Conservation (phyloP, 2,329 filamentous ascomycete genomes). For the Monilinia polystroma region DNA sequence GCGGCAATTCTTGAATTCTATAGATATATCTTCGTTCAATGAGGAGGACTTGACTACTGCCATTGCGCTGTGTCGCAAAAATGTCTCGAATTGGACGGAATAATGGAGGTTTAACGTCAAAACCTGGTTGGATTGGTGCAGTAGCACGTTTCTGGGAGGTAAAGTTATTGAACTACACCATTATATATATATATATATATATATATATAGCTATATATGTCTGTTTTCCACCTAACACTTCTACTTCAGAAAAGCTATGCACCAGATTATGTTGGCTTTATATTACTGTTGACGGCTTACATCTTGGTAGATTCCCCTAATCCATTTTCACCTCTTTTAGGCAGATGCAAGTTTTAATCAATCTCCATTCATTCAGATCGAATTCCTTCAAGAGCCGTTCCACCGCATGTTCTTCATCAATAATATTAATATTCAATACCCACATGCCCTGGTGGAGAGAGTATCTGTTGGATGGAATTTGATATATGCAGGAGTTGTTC, state of each 20-base stretch:
- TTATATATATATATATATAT: not conserved
- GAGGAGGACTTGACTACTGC: constrained; percentile 22
- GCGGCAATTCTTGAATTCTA: not conserved
- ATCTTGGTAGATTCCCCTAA: constrained; percentile 50
- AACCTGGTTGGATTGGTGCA: constrained; percentile 37
- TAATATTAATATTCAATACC: constrained; percentile 80
- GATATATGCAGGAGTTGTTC: constrained; percentile 72
- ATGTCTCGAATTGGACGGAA: constrained; percentile 21
- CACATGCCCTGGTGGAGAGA: constrained; percentile 79
- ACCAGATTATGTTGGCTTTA: constrained; percentile 81
- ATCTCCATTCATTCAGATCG: constrained; percentile 49
- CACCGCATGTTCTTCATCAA: constrained; percentile 92
- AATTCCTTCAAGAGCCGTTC: constrained; percentile 76
- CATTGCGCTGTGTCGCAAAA: constrained; percentile 21
- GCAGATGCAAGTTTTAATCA: not conserved
- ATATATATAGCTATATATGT: not conserved
- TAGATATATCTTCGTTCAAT: constrained; percentile 10
- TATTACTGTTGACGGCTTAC: constrained; percentile 66
- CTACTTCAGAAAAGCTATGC: constrained; percentile 71
- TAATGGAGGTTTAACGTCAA: constrained; percentile 30
- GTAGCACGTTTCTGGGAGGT: constrained; percentile 41
- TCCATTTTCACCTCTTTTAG: not conserved
- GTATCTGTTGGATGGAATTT: constrained; percentile 66
- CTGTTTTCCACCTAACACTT: constrained; percentile 21
- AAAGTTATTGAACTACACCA: constrained; percentile 15